phyloP scores from a whole-genome alignment of 2,329 filamentous ascomycete genomes.

The Ploettnerulaceae sp. region DNA sequence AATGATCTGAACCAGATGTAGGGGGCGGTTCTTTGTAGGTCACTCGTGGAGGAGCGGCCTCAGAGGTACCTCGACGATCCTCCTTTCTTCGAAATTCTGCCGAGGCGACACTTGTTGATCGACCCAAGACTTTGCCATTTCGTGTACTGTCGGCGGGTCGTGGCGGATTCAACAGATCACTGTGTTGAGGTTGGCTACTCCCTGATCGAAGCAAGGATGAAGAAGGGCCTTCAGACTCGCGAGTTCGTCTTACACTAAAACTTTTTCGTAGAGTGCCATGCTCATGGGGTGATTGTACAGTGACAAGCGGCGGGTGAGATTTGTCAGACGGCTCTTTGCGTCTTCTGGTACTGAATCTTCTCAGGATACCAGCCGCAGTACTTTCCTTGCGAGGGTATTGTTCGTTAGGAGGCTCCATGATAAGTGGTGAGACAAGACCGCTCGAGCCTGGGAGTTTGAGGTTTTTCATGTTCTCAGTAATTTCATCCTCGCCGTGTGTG shows the following conservation, averaged over 20 bases:
- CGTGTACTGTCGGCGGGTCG: constrained; percentile 55
- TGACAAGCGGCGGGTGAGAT: constrained; percentile 66
- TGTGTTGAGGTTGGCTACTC: constrained; percentile 66
- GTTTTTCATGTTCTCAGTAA: constrained; percentile 67
- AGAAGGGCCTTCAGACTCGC: constrained; percentile 46
- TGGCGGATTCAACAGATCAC: constrained; percentile 73
- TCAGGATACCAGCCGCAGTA: constrained; percentile 74
- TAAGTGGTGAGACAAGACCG: constrained; percentile 42
- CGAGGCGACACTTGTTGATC: constrained; percentile 89
- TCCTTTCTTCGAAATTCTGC: constrained; percentile 70
- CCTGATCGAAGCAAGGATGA: constrained; percentile 47
- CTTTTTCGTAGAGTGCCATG: constrained; percentile 70
- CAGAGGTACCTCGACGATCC: constrained; percentile 48
- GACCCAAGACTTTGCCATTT: constrained; percentile 66
- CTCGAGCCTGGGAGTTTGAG: constrained; percentile 50
- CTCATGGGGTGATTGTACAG: constrained; percentile 73
- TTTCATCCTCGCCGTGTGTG: constrained; percentile 92
- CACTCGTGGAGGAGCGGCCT: constrained; percentile 46
- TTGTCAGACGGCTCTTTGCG: constrained; percentile 57
- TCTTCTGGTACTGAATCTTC: constrained; percentile 85
- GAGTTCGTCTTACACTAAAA: constrained; percentile 71
- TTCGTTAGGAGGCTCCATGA: constrained; percentile 54
- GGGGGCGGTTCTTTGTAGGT: constrained; percentile 60
- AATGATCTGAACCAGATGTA: constrained; percentile 77
- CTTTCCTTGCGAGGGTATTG: constrained; percentile 69